These are phyloP conservation scores for Fraxinus baroniana DNA, from an alignment of 305 asterid genomes.

Conservation along the genomic window DNA sequence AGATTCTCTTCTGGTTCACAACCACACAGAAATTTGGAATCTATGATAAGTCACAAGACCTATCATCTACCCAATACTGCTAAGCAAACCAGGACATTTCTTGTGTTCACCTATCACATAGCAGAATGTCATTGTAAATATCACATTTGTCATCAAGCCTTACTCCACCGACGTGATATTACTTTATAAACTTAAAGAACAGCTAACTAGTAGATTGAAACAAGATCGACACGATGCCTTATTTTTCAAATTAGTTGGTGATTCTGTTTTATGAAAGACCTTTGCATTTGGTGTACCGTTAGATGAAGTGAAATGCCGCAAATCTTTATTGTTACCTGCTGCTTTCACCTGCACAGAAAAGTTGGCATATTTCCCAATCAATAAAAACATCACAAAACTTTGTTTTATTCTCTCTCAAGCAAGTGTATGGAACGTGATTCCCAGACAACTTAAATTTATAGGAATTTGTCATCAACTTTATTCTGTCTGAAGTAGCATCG, in stretches of 20 bases:
- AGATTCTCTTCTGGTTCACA: neutral
- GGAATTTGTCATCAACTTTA: neutral
- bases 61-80: neutral
- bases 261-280: constrained; percentile 27
- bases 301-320: constrained; percentile 22
- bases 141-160: neutral
- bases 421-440: neutral
- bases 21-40: neutral
- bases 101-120: neutral
- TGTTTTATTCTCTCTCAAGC: neutral
- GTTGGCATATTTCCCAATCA: constrained; percentile 10
- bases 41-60: neutral
- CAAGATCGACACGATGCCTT: constrained; percentile 41
- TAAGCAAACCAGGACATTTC: neutral
- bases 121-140: neutral
- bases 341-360: constrained; percentile 46
- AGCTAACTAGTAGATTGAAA: constrained; percentile 9
- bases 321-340: constrained; percentile 33
- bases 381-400: neutral
- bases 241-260: constrained; percentile 32
- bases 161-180: neutral
- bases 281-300: constrained; percentile 34
- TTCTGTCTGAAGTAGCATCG: neutral
- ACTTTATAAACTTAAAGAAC: neutral
- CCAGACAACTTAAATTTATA: neutral